Evolutionary conservation across 2,329 filamentous ascomycete species (phyloP).

Genomic region (Clonostachys rhizophaga): DNA sequence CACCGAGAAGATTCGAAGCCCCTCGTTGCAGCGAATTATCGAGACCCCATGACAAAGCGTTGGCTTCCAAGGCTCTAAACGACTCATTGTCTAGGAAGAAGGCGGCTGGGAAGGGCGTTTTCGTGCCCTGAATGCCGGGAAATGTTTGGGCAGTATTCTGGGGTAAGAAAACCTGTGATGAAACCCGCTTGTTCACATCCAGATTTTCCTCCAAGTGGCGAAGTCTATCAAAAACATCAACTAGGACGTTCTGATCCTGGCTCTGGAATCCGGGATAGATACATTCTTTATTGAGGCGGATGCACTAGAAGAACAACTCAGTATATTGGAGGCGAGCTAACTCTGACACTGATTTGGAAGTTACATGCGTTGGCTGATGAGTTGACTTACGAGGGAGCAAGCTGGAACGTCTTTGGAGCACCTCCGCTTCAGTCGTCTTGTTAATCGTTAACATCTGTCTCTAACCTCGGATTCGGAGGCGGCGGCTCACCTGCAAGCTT

Average conservation of each 20-base stretch:
- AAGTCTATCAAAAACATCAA: background rate
- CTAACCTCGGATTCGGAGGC: background rate
- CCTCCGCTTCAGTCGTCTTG: slow-evolving; percentile 10
- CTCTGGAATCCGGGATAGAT: too few relatives aligned
- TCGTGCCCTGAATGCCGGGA: background rate
- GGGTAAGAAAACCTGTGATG: background rate
- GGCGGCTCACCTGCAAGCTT: background rate
- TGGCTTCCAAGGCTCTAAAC: slow-evolving; percentile 3
- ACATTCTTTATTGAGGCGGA: too few relatives aligned
- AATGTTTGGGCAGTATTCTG: background rate
- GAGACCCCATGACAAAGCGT: background rate
- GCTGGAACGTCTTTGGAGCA: slow-evolving; percentile 9
- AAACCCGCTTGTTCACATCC: background rate
- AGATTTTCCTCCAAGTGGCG: background rate
- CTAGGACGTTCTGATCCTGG: too few relatives aligned
- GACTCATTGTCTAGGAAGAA: slow-evolving; percentile 9
- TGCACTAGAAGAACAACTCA: too few relatives aligned
- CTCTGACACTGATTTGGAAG: background rate
- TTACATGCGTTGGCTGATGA: too few relatives aligned
- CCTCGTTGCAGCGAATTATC: background rate
- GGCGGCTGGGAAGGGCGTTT: slow-evolving; percentile 1
- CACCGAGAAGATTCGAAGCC: background rate
- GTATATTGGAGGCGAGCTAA: background rate
- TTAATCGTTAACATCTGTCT: too few relatives aligned
- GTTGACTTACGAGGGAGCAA: slow-evolving; percentile 7